A percentile compares a stretch with the other conserved stretches of the same genome.
These are phyloP conservation scores for Herpotrichia juniperi DNA, from an alignment of 2,329 filamentous ascomycete genomes.

Conservation along the genomic window DNA sequence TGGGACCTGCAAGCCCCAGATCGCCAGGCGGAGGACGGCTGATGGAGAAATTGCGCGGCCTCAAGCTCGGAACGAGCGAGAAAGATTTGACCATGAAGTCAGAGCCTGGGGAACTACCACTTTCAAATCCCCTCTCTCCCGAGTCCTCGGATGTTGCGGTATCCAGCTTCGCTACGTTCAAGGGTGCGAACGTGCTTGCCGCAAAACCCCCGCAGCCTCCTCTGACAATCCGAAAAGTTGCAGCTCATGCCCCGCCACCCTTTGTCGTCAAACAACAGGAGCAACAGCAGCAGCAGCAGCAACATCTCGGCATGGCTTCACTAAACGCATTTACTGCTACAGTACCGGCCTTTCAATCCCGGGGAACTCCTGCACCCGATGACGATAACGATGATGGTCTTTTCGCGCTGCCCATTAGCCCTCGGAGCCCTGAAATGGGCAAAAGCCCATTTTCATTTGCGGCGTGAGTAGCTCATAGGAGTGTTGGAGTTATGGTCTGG, in stretches of 20 bases:
- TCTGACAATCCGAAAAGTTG: conserved; percentile 38
- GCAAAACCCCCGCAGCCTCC: conserved; percentile 49
- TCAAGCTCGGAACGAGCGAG: conserved; percentile 77
- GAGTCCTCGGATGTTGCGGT: conserved; percentile 68
- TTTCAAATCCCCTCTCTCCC: conserved; percentile 62
- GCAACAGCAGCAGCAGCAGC: conserved; percentile 32
- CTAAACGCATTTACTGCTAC: conserved; percentile 50
- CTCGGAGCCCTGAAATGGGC: conserved; percentile 83
- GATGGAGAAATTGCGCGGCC: conserved; percentile 78
- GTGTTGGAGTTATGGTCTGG: conserved; percentile 17
- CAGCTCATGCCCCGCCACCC: conserved; percentile 42
- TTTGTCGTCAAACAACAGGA: conserved; percentile 49
- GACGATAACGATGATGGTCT: conserved; percentile 76
- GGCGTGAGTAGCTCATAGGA: conserved; percentile 20
- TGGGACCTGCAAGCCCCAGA: conserved; percentile 65
- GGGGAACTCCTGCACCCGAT: conserved; percentile 41
- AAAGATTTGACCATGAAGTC: conserved; percentile 63
- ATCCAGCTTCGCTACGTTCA: conserved; percentile 65
- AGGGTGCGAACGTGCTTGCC: conserved; percentile 51
- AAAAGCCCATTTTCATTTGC: conserved; percentile 78
- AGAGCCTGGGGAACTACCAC: conserved; percentile 28
- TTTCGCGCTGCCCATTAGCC: conserved; percentile 86
- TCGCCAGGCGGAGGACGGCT: conserved; percentile 71
- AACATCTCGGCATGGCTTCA: conserved; percentile 48
- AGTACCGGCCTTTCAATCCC: conserved; percentile 30